phyloP scores from a whole-genome alignment of 2,329 filamentous ascomycete genomes.

The Aspergillus pseudoterreus region DNA sequence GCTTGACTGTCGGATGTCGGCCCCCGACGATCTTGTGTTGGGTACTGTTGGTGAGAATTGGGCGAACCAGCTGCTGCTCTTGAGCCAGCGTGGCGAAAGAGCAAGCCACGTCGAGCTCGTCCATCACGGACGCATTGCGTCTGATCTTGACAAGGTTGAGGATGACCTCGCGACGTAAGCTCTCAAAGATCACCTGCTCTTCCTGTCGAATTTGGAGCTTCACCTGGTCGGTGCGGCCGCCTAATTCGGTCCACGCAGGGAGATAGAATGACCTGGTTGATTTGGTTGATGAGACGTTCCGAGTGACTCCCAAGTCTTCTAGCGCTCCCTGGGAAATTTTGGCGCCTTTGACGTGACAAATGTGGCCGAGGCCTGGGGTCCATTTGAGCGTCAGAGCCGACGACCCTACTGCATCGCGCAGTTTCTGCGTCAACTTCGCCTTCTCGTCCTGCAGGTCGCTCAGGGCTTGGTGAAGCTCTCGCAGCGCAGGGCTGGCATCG shows the following conservation, averaged over 20 bases:
- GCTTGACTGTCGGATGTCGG: slow-evolving; percentile 87
- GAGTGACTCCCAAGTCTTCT: slow-evolving; percentile 42
- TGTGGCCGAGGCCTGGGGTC: slow-evolving; percentile 82
- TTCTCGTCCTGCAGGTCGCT: slow-evolving; percentile 60
- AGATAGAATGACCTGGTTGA: slow-evolving; percentile 81
- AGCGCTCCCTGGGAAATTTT: slow-evolving; percentile 58
- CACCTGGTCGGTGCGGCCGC: slow-evolving; percentile 71
- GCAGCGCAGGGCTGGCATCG: slow-evolving; percentile 63
- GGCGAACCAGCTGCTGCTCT: slow-evolving; percentile 71
- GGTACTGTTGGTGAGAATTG: slow-evolving; percentile 62
- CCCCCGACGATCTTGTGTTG: slow-evolving; percentile 77
- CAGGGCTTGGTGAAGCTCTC: slow-evolving; percentile 66
- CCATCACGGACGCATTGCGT: slow-evolving; percentile 83
- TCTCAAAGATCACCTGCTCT: slow-evolving; percentile 74
- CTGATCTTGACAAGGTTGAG: slow-evolving; percentile 79
- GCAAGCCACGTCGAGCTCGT: slow-evolving; percentile 86
- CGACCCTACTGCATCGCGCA: slow-evolving; percentile 61
- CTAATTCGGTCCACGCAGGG: slow-evolving; percentile 78
- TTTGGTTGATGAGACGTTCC: slow-evolving; percentile 73
- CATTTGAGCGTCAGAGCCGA: slow-evolving; percentile 74
- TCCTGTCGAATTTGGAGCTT: slow-evolving; percentile 76
- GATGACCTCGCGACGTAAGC: slow-evolving; percentile 72
- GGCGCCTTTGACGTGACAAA: slow-evolving; percentile 78
- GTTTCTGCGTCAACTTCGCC: slow-evolving; percentile 52
- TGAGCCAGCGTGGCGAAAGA: slow-evolving; percentile 77